Conservation (phyloP, 164 flowering plant genomes). For the Vitis cinerea region DNA sequence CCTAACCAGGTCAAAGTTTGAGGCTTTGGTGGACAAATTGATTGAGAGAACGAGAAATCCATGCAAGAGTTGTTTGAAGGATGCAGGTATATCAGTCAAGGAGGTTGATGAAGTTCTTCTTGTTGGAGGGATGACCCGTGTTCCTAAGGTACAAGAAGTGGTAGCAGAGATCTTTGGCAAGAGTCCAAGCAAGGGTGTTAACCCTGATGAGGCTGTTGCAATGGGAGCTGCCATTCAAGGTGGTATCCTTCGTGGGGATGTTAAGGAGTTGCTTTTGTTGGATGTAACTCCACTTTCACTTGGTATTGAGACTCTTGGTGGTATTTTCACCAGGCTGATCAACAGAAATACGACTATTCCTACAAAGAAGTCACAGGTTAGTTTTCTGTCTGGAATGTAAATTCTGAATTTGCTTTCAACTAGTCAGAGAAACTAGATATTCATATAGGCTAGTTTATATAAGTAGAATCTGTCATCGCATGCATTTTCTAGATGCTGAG, state of each 20-base stretch:
- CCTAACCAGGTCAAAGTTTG: slow-evolving; percentile 66
- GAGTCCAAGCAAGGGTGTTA: slow-evolving; percentile 71
- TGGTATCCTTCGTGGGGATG: slow-evolving; percentile 71
- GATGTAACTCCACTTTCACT: slow-evolving; percentile 75
- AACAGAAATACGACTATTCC: slow-evolving; percentile 68
- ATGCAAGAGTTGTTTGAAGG: slow-evolving; percentile 67
- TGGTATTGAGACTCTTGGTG: slow-evolving; percentile 72
- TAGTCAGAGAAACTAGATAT: neutral
- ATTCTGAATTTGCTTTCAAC: neutral
- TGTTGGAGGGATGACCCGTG: slow-evolving; percentile 78
- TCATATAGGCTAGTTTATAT: too few relatives aligned
- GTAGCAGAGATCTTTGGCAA: slow-evolving; percentile 64
- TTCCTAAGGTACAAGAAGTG: slow-evolving; percentile 68
- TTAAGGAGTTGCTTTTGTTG: slow-evolving; percentile 64
- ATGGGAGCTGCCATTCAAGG: slow-evolving; percentile 88
- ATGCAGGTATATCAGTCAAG: slow-evolving; percentile 54
- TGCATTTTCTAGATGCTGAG: too few relatives aligned
- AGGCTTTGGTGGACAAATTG: slow-evolving; percentile 48
- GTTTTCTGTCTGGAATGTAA: slow-evolving; percentile 3
- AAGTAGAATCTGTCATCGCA: too few relatives aligned
- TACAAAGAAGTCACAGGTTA: slow-evolving; percentile 66
- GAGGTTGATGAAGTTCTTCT: slow-evolving; percentile 77
- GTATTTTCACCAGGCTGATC: slow-evolving; percentile 65
- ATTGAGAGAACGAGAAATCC: slow-evolving; percentile 61
- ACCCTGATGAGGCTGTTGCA: slow-evolving; percentile 80